Conservation (phyloP, 164 flowering plant genomes). For the Stephania japonica region DNA sequence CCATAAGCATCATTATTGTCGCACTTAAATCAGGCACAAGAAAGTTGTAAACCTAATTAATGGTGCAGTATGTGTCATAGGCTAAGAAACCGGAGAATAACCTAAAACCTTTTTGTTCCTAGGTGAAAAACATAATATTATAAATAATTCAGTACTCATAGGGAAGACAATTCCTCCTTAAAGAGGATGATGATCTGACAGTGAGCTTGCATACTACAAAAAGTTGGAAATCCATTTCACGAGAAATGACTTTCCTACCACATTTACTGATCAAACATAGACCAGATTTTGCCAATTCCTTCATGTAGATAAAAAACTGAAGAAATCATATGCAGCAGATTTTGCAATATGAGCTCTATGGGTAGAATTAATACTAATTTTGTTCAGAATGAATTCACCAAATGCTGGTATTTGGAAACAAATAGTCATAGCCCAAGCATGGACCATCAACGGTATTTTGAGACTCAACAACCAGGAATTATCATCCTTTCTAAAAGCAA, state of each 20-base stretch:
- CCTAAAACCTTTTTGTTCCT: background rate
- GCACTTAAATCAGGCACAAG: background rate
- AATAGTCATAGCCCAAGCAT: no score
- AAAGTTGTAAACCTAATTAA: background rate
- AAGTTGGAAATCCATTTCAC: background rate
- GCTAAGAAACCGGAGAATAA: background rate
- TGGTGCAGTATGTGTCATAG: background rate
- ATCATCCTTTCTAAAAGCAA: no score
- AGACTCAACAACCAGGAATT: no score
- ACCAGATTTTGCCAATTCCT: background rate
- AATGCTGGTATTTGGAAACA: no score
- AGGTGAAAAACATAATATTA: background rate
- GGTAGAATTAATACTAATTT: background rate
- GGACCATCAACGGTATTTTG: no score
- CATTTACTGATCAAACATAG: background rate
- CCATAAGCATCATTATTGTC: background rate
- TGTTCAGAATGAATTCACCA: no score
- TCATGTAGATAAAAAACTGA: background rate
- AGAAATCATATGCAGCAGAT: background rate
- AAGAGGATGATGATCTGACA: background rate
- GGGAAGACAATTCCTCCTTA: background rate
- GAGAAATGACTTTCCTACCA: background rate
- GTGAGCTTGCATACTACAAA: background rate
- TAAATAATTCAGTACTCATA: background rate
- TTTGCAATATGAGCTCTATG: background rate